Conservation (phyloP, 805 yeast genomes). For the Wickerhamiella kazuoi region DNA sequence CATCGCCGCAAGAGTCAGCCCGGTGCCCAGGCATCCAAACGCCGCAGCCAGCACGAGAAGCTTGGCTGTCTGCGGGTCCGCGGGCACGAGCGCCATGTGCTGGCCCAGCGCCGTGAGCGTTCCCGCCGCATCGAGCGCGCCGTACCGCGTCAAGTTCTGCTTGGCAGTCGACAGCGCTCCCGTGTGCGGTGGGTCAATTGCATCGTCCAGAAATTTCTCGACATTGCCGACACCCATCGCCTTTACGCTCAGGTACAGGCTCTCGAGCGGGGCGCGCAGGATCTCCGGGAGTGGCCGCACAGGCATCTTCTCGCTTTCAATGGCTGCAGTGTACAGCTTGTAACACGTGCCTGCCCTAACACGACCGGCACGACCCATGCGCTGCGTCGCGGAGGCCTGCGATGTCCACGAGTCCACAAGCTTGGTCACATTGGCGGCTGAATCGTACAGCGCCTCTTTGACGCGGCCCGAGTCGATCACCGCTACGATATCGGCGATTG, state of each 20-base stretch:
- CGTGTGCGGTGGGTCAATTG: slow-evolving; percentile 64
- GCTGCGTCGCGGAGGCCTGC: slow-evolving; percentile 70
- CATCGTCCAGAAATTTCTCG: slow-evolving; percentile 45
- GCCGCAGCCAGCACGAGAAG: slow-evolving; percentile 61
- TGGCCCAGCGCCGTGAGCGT: slow-evolving; percentile 61
- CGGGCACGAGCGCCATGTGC: slow-evolving; percentile 64
- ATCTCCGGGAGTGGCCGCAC: slow-evolving; percentile 79
- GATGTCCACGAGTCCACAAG: slow-evolving; percentile 77
- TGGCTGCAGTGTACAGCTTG: slow-evolving; percentile 52
- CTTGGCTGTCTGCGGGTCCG: slow-evolving; percentile 73
- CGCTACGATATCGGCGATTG: slow-evolving; percentile 86
- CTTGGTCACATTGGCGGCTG: slow-evolving; percentile 47
- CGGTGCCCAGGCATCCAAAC: slow-evolving; percentile 62
- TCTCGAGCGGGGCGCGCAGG: slow-evolving; percentile 64
- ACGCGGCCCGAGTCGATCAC: slow-evolving; percentile 81
- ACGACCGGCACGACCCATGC: slow-evolving; percentile 98
- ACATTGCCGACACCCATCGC: slow-evolving; percentile 75
- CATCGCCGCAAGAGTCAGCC: slow-evolving; percentile 67
- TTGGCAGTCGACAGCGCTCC: slow-evolving; percentile 35
- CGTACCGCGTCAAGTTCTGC: slow-evolving; percentile 42
- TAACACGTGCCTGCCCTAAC: slow-evolving; percentile 67
- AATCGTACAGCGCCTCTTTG: slow-evolving; percentile 56
- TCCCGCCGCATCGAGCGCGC: slow-evolving; percentile 38
- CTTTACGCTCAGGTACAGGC: slow-evolving; percentile 65
- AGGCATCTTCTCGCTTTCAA: slow-evolving; percentile 39